Evolutionary conservation across 805 yeast species (phyloP), one percentile per base, ranked within the genome.

Genomic region (Metschnikowia koreensis): DNA sequence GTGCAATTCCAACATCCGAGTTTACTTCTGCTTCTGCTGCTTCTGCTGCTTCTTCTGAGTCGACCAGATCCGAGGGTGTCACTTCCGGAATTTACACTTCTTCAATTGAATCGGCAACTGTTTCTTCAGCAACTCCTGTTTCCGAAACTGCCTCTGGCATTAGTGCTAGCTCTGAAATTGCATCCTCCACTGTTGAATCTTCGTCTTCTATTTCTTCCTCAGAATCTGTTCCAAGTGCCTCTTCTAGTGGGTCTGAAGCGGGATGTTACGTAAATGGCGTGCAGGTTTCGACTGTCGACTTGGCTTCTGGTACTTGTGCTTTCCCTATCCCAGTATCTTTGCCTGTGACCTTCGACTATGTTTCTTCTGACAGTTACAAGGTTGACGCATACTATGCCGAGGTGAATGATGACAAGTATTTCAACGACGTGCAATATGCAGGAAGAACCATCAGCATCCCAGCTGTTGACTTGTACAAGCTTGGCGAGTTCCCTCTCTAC

Each of bases 221-320:
- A 33, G 41, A 29, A 10, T 7, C 33, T 29, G 7, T 10, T 7
- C 33, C 33, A 29, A 29, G 33, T 10, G 7, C 33, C 7, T 29
- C 33, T 29, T 29, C 33, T 29, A 29, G 33, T 29, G 10, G 10
- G 7, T 29, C 33, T 7, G 10, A 29, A 10, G 78, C 71, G 42
- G 73, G 66, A 34, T 73, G 78, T 63, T 56, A 63, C 41, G 70
- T 70, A 41, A 58, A 67, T 55, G 76, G 75, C 54, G 61, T 34
- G 29, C 50, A 61, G 38, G 66, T 63, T 37, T 69, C 71, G 17
- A 62, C 64, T 41, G 78, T 73, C 34, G 76, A 71, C 62, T 66
- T 66, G 56, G 76, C 66, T 50, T 66, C 77, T 41, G 78, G 75
- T 50, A 50, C 50, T 7, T 73, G 78, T 65, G 66, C 71, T 43